phyloP scores from a whole-genome alignment of 352 stramenopile genomes.

The Phytophthora meadii region DNA sequence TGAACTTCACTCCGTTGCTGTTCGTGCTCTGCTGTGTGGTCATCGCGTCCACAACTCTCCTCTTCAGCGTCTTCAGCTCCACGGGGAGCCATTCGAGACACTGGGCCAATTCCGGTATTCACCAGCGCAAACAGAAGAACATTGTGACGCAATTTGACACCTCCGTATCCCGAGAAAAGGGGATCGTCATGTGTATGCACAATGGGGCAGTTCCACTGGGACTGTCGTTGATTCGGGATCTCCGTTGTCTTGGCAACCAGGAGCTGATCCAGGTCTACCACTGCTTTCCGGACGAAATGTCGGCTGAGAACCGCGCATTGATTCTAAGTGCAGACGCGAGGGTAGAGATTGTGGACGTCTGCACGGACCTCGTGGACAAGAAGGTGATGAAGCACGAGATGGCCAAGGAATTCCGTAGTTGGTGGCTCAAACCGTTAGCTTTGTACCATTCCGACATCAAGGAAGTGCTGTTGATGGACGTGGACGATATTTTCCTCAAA shows the following conservation, averaged over 20 bases:
- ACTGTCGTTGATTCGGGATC: slow-evolving; percentile 40
- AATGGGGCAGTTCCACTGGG: slow-evolving; percentile 35
- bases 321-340: slow-evolving; percentile 19
- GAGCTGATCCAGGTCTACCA: slow-evolving; percentile 51
- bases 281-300: slow-evolving; percentile 44
- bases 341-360: slow-evolving; percentile 49
- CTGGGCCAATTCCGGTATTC: slow-evolving; percentile 11
- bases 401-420: slow-evolving; percentile 40
- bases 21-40: slow-evolving; percentile 19
- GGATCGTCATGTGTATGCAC: slow-evolving; percentile 47
- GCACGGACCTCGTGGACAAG: slow-evolving; percentile 31
- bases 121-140: slow-evolving; percentile 22
- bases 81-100: slow-evolving; percentile 6
- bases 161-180: slow-evolving; percentile 22
- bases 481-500: slow-evolving; percentile 55
- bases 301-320: slow-evolving; percentile 21
- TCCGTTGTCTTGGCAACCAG: slow-evolving; percentile 39
- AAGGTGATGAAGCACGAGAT: slow-evolving; percentile 22
- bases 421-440: slow-evolving; percentile 51
- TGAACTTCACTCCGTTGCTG: slow-evolving; percentile 1
- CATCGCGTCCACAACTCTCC: slow-evolving; percentile 13
- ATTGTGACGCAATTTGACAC: slow-evolving; percentile 25
- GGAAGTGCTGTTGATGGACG: slow-evolving; percentile 52
- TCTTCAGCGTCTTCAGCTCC: slow-evolving; percentile 21
- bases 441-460: slow-evolving; percentile 41